Percentiles rank a stretch among this genome's conserved stretches.
Evolutionary conservation across 768 basidiomycete species (phyloP).

Genomic region (Vararia minispora): DNA sequence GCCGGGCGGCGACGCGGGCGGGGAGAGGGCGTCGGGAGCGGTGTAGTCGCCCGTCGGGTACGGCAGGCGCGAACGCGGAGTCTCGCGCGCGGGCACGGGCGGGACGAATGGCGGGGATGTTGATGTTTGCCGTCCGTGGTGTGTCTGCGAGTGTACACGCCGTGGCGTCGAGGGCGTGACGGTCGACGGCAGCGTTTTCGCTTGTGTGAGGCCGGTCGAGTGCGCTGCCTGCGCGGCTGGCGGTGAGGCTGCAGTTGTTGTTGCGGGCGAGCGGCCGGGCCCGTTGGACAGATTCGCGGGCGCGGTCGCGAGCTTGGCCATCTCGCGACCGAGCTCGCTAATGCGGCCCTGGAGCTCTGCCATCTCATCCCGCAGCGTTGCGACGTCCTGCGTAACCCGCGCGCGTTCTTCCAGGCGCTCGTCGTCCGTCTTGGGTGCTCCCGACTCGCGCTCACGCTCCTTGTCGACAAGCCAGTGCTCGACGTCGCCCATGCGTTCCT

Average conservation of each 20-base stretch:
- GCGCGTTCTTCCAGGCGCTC: conserved; percentile 12
- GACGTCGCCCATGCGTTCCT: conserved; percentile 87
- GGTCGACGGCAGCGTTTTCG: conserved; percentile 18
- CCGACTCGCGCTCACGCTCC: conserved; percentile 50
- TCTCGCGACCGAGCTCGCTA: conserved; percentile 64
- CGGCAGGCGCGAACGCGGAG: conserved; percentile 49
- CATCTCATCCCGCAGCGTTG: conserved; percentile 54
- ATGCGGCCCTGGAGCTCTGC: conserved; percentile 67
- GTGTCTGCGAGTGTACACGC: conserved; percentile 5
- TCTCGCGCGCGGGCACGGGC: conserved; percentile 26
- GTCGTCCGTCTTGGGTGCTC: conserved; percentile 9
- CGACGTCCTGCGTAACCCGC: conserved; percentile 34
- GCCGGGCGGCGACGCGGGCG: conserved; percentile 39
- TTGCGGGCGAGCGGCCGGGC: conserved; percentile 34
- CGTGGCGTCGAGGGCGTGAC: conserved; percentile 23
- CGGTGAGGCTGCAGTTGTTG: conserved; percentile 31
- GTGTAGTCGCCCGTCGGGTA: conserved; percentile 82
- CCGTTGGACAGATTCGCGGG: conserved; percentile 41
- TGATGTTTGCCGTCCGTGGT: conserved; percentile 39
- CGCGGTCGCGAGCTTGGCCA: conserved; percentile 59
- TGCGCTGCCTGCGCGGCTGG: conserved; percentile 21
- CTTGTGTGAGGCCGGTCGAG: conserved; percentile 20
- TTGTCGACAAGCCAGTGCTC: conserved; percentile 83
- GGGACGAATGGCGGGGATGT: conserved; percentile 45
- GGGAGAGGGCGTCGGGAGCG: conserved; percentile 44